Percentiles rank a stretch among this genome's conserved stretches.
These are phyloP conservation scores for Scleroderma bovista DNA, from an alignment of 768 basidiomycete species.

Conservation along the genomic window DNA sequence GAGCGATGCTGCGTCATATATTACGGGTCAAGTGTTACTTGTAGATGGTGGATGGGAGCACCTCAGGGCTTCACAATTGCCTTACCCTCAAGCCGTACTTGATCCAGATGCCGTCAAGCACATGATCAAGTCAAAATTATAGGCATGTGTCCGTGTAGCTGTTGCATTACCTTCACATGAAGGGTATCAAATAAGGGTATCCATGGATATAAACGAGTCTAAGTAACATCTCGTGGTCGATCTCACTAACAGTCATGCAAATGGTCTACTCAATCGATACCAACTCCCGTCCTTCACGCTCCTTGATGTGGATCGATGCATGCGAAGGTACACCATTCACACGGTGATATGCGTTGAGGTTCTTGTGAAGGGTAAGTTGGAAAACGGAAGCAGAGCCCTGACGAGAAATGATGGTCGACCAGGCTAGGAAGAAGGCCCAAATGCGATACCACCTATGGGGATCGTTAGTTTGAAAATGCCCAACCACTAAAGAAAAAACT, in stretches of 20 bases:
- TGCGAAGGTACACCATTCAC: conserved; percentile 81
- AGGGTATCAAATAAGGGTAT: neutral
- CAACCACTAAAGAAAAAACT: conserved; percentile 5
- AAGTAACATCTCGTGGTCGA: neutral
- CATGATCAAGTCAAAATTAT: conserved; percentile 45
- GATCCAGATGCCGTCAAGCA: conserved; percentile 48
- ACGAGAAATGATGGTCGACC: conserved; percentile 76
- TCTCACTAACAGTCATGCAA: too few species aligned
- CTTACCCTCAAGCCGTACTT: conserved; percentile 60
- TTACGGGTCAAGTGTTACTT: conserved; percentile 70
- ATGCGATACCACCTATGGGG: conserved; percentile 71
- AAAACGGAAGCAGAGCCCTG: conserved; percentile 92
- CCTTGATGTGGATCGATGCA: conserved; percentile 65
- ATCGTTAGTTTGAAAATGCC: too few species aligned
- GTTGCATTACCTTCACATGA: neutral
- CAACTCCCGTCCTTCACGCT: conserved; percentile 25
- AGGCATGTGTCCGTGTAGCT: neutral
- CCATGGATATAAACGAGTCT: neutral
- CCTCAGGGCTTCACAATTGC: conserved; percentile 41
- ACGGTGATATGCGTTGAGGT: conserved; percentile 92
- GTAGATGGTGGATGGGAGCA: conserved; percentile 66
- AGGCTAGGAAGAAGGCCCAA: conserved; percentile 98
- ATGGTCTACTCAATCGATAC: conserved; percentile 15
- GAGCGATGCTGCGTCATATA: conserved; percentile 70
- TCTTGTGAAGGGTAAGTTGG: conserved; percentile 98